These are phyloP conservation scores for Chrysoporthe deuterocubensis DNA, from an alignment of 2,329 filamentous ascomycete genomes.

Conservation along the genomic window DNA sequence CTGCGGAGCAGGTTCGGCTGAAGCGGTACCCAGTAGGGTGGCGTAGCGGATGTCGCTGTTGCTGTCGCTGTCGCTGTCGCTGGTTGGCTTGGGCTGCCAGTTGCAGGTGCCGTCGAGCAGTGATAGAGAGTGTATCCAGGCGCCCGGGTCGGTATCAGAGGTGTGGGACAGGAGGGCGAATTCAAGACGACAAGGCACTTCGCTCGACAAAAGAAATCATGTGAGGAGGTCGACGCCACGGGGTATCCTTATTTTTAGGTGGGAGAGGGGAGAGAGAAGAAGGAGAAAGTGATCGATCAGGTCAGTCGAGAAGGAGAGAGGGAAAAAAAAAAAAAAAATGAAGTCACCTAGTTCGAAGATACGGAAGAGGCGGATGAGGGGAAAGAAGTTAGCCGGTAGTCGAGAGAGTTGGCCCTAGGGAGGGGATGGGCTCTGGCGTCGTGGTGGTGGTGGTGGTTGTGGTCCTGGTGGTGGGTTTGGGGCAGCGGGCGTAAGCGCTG, in stretches of 20 bases:
- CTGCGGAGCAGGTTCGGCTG: constrained; percentile 9
- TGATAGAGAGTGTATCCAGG: not conserved
- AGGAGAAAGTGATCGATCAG: constrained; percentile 2
- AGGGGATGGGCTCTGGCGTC: not conserved
- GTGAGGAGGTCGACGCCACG: constrained; percentile 2
- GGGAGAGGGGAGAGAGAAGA: not conserved
- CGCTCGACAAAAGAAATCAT: constrained; percentile 6
- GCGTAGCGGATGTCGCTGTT: not conserved
- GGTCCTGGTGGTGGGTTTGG: not conserved
- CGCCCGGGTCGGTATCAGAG: constrained; percentile 11
- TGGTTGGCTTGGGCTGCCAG: too few species aligned
- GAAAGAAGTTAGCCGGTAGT: not conserved
- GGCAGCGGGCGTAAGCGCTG: not conserved
- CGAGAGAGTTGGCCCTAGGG: not conserved
- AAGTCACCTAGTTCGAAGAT: not conserved
- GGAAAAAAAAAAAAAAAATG: constrained; percentile 3
- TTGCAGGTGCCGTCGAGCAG: not conserved
- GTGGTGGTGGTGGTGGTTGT: not conserved
- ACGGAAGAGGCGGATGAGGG: not conserved
- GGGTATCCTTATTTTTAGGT: not conserved
- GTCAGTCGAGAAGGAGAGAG: not conserved
- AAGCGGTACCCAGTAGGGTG: not conserved
- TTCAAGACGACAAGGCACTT: not conserved
- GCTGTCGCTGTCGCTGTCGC: too few species aligned
- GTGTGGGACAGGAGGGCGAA: not conserved